phyloP scores from a whole-genome alignment of 2,329 filamentous ascomycete genomes.

The Colletotrichum somersetense region DNA sequence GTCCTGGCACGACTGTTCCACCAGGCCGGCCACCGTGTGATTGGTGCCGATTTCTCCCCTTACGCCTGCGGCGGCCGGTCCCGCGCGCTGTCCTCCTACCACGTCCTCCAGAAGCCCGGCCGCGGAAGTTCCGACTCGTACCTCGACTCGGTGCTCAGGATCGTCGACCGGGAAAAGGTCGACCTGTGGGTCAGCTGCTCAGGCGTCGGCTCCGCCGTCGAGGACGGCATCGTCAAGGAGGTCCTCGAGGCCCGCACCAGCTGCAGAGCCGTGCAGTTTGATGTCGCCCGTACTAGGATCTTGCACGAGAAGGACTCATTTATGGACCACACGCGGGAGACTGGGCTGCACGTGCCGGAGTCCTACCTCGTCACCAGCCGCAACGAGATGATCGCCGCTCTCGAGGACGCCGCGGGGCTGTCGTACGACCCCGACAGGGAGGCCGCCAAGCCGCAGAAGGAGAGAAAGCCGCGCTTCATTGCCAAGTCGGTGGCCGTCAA shows the following conservation, averaged over 20 bases:
- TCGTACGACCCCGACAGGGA: slow-evolving; percentile 16
- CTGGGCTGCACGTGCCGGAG: slow-evolving; percentile 67
- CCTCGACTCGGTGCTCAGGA: slow-evolving; percentile 65
- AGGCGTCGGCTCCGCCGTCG: slow-evolving; percentile 72
- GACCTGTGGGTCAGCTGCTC: slow-evolving; percentile 83
- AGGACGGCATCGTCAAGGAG: slow-evolving; percentile 76
- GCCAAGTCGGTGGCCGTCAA: slow-evolving; percentile 76
- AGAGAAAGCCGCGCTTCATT: slow-evolving; percentile 63
- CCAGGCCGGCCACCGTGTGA: slow-evolving; percentile 74
- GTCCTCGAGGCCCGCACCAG: slow-evolving; percentile 67
- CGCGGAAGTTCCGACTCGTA: slow-evolving; percentile 60
- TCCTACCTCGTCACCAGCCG: slow-evolving; percentile 66
- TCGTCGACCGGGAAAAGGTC: slow-evolving; percentile 71
- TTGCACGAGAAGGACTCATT: slow-evolving; percentile 77
- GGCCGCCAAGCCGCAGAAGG: slow-evolving; percentile 22
- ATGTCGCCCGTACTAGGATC: slow-evolving; percentile 64
- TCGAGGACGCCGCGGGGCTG: slow-evolving; percentile 52
- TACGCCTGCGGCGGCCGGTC: slow-evolving; percentile 70
- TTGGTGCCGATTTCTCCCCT: slow-evolving; percentile 75
- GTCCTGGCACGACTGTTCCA: slow-evolving; percentile 75
- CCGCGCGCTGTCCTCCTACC: slow-evolving; percentile 65
- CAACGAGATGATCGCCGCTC: slow-evolving; percentile 64
- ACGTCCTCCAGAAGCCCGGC: slow-evolving; percentile 54
- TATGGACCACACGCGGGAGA: slow-evolving; percentile 65
- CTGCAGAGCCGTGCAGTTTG: slow-evolving; percentile 75